Evolutionary conservation across 768 basidiomycete genomes (phyloP), one percentile per base, ranked within the genome.

Genomic region (Asterophora parasitica): DNA sequence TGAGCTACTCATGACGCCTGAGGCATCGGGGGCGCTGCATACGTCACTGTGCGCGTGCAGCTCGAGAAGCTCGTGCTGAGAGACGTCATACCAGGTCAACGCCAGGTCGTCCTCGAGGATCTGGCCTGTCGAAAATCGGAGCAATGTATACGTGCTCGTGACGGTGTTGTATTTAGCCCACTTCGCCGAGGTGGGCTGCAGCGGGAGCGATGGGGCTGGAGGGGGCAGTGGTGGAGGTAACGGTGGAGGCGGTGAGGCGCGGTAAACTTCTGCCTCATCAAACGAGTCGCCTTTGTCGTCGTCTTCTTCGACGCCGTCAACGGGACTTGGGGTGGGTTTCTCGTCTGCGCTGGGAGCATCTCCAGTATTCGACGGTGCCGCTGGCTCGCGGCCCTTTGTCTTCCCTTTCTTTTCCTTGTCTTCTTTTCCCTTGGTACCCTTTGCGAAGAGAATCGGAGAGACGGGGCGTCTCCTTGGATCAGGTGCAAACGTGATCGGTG

Each of bases 401-500:
- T 41, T 50, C 2, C 9, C 39, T 41, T 42, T 50, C 33, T 23
- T 34, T 10, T 28, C 26, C n/a, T 39, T 32, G 2, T 27, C 19
- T 19, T 43, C 35, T 19, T 51, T 47, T 2, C 32, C 43, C 16
- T 43, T 44, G 4, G n/a, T 19, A 3, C 43, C 34, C 38, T 63
- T 55, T 16, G 71, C 72, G 45, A 75, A 76, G 33, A 68, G 56
- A 51, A 76, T 75, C 30, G 70, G 76, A 16, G 69, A 74, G 19
- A 69, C 65, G 4, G 72, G 71, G 10, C 73, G 58, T 27, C 60
- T 53, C 1, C 64, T 54, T 12, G 70, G 72, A 39, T 71, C 69
- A 1, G 73, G 73, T 0, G 83, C 84, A 53, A 88, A 89, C 0
- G 77, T 81, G 58, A 87, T 86, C 11, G 85, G 87, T 0, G 83